Percentiles rank a stretch among this genome's conserved stretches.
phyloP scores from a whole-genome alignment of 148 eudicot species.

The Dysphania ambrosioides region DNA sequence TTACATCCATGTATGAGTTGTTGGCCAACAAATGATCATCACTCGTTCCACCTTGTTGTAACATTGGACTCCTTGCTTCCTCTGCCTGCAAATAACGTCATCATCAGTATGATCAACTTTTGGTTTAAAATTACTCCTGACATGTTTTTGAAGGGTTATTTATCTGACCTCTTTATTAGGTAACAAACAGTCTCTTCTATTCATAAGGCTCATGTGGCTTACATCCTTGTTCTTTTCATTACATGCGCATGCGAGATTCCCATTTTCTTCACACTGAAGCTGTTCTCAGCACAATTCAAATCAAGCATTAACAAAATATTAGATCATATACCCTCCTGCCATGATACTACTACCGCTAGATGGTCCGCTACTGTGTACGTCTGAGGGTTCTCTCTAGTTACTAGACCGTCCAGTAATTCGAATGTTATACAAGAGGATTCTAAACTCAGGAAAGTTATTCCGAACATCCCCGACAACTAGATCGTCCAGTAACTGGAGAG shows the following conservation, averaged over 20 bases:
- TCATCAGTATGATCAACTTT: background rate
- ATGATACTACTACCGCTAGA: background rate
- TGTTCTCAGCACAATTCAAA: conserved; percentile 14
- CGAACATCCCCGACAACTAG: too few relatives aligned
- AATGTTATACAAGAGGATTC: background rate
- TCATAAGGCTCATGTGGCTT: conserved; percentile 12
- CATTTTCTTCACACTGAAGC: conserved; percentile 31
- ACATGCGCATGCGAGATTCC: conserved; percentile 20
- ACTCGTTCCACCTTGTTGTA: conserved; percentile 18
- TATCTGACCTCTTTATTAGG: conserved; percentile 31
- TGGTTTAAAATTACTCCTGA: background rate
- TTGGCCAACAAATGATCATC: conserved; percentile 13
- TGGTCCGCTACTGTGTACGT: background rate
- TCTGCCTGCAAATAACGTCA: conserved; percentile 23
- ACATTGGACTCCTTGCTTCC: conserved; percentile 27
- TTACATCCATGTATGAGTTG: conserved; percentile 19
- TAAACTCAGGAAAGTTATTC: too few relatives aligned
- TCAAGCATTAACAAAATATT: background rate
- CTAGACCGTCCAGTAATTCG: background rate
- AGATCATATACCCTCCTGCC: background rate
- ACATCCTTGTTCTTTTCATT: conserved; percentile 21
- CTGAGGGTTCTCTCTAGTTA: background rate
- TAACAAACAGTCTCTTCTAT: conserved; percentile 38
- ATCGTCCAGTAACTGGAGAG: too few relatives aligned
- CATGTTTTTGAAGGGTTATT: too few relatives aligned